Conservation (phyloP, 192 early-diverging fungal genomes). For the Umbelopsis vinacea region DNA sequence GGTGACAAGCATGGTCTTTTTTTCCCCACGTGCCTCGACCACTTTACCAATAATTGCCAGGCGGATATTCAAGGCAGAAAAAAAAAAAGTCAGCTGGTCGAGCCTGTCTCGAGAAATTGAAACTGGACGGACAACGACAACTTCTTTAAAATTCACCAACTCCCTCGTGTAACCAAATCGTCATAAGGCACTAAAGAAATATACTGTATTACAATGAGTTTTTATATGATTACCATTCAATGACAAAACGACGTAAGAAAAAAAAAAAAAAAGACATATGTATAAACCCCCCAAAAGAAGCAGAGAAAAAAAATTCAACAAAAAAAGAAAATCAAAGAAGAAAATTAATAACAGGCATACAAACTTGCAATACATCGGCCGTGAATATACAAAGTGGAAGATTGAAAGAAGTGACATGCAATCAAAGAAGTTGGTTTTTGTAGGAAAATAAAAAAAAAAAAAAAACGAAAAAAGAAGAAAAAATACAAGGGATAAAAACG, state of each 20-base stretch:
- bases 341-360: slow-evolving; percentile 17
- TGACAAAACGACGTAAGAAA: slow-evolving; percentile 11
- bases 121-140: not conserved
- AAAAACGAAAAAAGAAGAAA: not conserved
- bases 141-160: too few relatives aligned
- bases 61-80: not conserved
- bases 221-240: slow-evolving; percentile 10
- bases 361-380: slow-evolving; percentile 23
- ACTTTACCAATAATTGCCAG: not conserved
- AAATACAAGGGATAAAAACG: slow-evolving; percentile 7
- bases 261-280: slow-evolving; percentile 4
- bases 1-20: not conserved
- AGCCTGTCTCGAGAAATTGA: not conserved
- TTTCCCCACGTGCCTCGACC: not conserved
- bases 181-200: not conserved
- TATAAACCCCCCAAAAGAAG: slow-evolving; percentile 3
- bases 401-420: slow-evolving; percentile 20
- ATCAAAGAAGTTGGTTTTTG: not conserved
- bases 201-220: slow-evolving; percentile 5
- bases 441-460: not conserved
- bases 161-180: not conserved
- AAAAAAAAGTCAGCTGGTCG: not conserved
- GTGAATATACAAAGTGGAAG: slow-evolving; percentile 23
- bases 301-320: not conserved
- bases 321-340: not conserved